Conservation (phyloP, 2,329 filamentous ascomycete species). For the Rasamsonia emersonii region DNA sequence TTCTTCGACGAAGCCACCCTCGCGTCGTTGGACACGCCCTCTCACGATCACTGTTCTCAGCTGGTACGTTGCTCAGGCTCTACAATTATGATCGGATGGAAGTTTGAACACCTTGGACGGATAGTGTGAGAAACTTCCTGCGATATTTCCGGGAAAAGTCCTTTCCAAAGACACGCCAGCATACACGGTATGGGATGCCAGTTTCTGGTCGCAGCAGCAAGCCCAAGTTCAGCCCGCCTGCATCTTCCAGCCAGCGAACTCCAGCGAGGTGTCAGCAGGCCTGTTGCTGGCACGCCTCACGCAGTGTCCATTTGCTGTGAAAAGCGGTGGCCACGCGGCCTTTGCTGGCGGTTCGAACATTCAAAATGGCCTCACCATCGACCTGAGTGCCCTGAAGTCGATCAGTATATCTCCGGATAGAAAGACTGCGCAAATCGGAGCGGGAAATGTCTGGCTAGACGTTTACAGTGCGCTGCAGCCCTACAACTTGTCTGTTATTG, state of each 20-base stretch:
- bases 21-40: too few species aligned
- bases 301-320: constrained; percentile 43
- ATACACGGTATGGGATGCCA: constrained; percentile 10
- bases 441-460: constrained; percentile 26
- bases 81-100: too few species aligned
- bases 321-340: constrained; percentile 51
- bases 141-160: constrained; percentile 8
- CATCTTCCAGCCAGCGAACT: constrained; percentile 22
- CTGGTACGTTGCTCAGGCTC: too few species aligned
- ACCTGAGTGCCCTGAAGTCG: constrained; percentile 21
- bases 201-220: constrained; percentile 32
- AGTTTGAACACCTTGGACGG: too few species aligned
- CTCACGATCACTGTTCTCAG: too few species aligned
- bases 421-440: constrained; percentile 19
- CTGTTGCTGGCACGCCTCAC: constrained; percentile 23
- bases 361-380: constrained; percentile 24
- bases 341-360: constrained; percentile 30
- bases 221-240: constrained; percentile 24
- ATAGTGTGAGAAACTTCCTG: too few species aligned
- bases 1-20: too few species aligned
- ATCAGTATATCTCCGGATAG: constrained; percentile 21
- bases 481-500: constrained; percentile 22
- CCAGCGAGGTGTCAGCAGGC: constrained; percentile 22
- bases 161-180: constrained; percentile 4
- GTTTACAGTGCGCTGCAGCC: constrained; percentile 26